Evolutionary conservation across 106 monocot genomes (phyloP).

Genomic region (Gastrodia elata): DNA sequence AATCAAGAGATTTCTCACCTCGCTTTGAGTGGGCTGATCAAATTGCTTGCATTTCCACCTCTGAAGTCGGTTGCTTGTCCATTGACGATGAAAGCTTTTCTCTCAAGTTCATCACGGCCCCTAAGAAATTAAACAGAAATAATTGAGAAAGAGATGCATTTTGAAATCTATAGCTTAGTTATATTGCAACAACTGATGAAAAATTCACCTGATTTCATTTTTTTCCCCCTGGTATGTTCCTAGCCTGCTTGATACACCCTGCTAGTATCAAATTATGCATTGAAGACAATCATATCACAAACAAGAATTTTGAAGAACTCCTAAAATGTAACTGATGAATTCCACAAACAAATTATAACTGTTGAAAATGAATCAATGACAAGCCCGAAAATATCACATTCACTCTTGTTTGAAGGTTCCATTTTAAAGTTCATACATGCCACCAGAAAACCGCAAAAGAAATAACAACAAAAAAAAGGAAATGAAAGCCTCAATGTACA

Average conservation of each 20-base stretch:
- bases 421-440: background rate
- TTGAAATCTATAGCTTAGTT: background rate
- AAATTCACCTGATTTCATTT: conserved; percentile 30
- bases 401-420: background rate
- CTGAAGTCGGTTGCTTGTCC: background rate
- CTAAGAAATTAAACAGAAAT: conserved; percentile 7
- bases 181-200: background rate
- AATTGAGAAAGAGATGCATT: background rate
- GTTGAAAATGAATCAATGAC: background rate
- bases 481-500: background rate
- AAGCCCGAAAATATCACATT: background rate
- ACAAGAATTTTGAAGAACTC: background rate
- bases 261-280: conserved; percentile 1
- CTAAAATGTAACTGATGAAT: background rate
- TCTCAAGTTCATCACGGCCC: conserved; percentile 10
- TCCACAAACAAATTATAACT: background rate
- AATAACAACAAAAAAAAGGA: background rate
- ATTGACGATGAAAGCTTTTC: conserved; percentile 10
- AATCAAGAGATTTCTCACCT: conserved; percentile 14
- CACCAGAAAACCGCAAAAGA: background rate
- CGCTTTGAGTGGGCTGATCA: conserved; percentile 14
- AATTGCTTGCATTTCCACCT: conserved; percentile 10
- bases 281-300: background rate
- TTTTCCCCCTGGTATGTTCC: conserved; percentile 10
- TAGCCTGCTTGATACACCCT: conserved; percentile 30